Conservation (phyloP, 345 rosid species). For the Laguncularia racemosa region DNA sequence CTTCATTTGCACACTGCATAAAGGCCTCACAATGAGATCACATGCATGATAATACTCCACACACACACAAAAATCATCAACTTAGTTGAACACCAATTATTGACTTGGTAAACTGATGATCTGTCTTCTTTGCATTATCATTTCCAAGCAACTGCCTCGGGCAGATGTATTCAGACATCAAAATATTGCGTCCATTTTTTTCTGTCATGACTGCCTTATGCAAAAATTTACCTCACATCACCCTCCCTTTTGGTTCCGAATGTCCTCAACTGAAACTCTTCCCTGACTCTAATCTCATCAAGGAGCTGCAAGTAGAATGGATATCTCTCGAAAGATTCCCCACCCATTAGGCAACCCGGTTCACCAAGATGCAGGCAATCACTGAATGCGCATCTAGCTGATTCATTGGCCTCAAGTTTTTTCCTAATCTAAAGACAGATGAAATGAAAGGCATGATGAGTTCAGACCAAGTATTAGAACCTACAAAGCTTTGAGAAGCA, state of each 20-base stretch:
- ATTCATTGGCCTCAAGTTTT: conserved; percentile 30
- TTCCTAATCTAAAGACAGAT: conserved; percentile 35
- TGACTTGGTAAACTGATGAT: too few relatives aligned
- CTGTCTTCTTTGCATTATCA: too few relatives aligned
- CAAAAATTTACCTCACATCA: conserved; percentile 59
- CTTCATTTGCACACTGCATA: too few relatives aligned
- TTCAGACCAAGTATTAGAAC: neutral
- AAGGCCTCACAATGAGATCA: too few relatives aligned
- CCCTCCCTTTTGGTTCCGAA: conserved; percentile 86
- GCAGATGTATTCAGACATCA: too few relatives aligned
- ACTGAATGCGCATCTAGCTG: conserved; percentile 60
- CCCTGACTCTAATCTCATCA: conserved; percentile 83
- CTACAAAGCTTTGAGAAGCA: neutral
- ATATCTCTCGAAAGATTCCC: conserved; percentile 77
- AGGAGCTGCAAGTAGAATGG: conserved; percentile 71
- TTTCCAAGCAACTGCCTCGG: too few relatives aligned
- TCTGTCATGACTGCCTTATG: neutral
- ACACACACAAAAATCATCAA: too few relatives aligned
- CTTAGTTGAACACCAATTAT: too few relatives aligned
- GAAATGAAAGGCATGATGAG: neutral
- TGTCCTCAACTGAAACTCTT: conserved; percentile 78
- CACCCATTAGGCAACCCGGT: conserved; percentile 73
- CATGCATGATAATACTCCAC: too few relatives aligned
- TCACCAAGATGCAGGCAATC: conserved; percentile 85
- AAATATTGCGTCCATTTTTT: too few relatives aligned